A percentile compares a stretch with the other conserved stretches of the same genome.
phyloP scores from a whole-genome alignment of 2,329 filamentous ascomycete species.

The Pseudomassariella vexata region DNA sequence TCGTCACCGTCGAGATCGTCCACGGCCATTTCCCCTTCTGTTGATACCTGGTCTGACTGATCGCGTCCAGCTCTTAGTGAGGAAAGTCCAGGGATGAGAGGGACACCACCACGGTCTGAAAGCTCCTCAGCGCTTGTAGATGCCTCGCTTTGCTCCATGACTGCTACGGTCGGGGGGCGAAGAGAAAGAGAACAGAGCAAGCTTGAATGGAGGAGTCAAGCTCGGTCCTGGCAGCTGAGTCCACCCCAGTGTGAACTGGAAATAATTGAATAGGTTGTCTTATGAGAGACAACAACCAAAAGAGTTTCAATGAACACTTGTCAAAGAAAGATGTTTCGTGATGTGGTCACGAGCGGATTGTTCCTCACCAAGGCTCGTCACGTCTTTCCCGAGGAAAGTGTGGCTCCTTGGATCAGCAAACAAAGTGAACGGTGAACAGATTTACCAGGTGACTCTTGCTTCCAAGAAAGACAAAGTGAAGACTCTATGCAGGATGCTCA shows the following conservation, averaged over 20 bases:
- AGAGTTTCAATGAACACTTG: slow-evolving; percentile 5
- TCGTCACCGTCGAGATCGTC: no score
- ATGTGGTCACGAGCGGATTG: background rate
- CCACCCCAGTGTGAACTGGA: background rate
- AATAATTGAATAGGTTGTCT: background rate
- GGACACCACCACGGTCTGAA: no score
- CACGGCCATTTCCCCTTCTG: no score
- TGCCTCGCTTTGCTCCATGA: slow-evolving; percentile 1
- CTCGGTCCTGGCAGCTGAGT: no score
- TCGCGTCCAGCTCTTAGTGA: no score
- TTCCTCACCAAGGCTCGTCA: slow-evolving; percentile 1
- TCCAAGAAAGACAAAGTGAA: no score
- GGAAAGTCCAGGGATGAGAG: no score
- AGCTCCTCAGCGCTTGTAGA: background rate
- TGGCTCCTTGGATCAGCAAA: background rate
- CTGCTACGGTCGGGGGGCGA: slow-evolving; percentile 1
- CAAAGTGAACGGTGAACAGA: background rate
- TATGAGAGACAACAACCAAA: slow-evolving; percentile 1
- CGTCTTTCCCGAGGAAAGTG: slow-evolving; percentile 1
- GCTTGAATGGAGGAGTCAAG: no score
- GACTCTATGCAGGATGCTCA: no score
- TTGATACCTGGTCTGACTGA: no score
- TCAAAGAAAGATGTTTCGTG: slow-evolving; percentile 1
- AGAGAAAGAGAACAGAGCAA: no score
- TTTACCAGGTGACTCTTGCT: no score